Conservation (phyloP, 2,329 filamentous ascomycete genomes). For the Ambrosiella cleistominuta region DNA sequence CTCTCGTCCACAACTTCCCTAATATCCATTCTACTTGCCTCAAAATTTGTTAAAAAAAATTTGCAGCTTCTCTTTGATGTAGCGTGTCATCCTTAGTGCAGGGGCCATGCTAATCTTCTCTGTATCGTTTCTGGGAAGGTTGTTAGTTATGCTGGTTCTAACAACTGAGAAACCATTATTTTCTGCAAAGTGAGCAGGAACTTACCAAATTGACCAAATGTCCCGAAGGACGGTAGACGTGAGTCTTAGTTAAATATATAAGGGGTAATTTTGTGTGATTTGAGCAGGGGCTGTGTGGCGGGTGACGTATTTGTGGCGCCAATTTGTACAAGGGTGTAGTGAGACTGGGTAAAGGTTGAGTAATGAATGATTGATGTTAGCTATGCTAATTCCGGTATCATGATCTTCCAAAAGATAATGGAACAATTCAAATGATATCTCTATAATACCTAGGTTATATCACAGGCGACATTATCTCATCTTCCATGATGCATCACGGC, state of each 20-base stretch:
- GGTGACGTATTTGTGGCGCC: not conserved
- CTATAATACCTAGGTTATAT: too few species aligned
- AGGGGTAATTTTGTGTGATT: not conserved
- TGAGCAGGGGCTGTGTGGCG: not conserved
- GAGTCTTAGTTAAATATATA: slow-evolving; percentile 3
- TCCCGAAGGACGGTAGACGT: slow-evolving; percentile 11
- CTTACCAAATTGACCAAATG: slow-evolving; percentile 15
- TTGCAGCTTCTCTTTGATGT: slow-evolving; percentile 57
- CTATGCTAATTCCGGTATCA: not conserved
- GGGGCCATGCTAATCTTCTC: slow-evolving; percentile 72
- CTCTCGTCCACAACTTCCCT: not conserved
- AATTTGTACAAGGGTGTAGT: not conserved
- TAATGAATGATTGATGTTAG: not conserved
- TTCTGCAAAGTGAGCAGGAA: not conserved
- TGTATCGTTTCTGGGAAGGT: slow-evolving; percentile 23
- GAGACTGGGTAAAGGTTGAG: not conserved
- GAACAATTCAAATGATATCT: too few species aligned
- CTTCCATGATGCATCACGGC: too few species aligned
- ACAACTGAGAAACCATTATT: too few species aligned
- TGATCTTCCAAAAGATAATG: too few species aligned
- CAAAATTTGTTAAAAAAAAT: slow-evolving; percentile 11
- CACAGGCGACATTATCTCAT: too few species aligned
- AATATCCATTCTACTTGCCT: not conserved
- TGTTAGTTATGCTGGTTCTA: slow-evolving; percentile 2
- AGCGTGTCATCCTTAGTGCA: slow-evolving; percentile 91